phyloP scores from a whole-genome alignment of 2,329 filamentous ascomycete genomes.

The Furcasterigmium sp. region DNA sequence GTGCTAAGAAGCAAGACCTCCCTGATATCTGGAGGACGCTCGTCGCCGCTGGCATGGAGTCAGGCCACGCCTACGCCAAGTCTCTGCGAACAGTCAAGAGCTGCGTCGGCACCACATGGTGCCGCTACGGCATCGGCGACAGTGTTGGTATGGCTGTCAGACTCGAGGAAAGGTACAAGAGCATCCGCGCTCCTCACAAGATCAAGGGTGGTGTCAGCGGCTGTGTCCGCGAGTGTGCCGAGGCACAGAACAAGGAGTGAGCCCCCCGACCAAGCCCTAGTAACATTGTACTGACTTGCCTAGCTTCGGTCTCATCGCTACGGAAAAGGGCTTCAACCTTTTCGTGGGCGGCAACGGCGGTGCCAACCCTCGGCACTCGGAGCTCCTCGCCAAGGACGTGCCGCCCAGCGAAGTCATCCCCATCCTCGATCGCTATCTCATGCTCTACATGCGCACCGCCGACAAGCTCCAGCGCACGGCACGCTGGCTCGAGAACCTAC shows the following conservation, averaged over 20 bases:
- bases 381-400: slow-evolving; percentile 82
- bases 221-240: slow-evolving; percentile 88
- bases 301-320: slow-evolving; percentile 84
- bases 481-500: slow-evolving; percentile 78
- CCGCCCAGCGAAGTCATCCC: slow-evolving; percentile 76
- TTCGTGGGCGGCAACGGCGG: slow-evolving; percentile 88
- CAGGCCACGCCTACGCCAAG: slow-evolving; percentile 87
- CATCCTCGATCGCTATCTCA: slow-evolving; percentile 82
- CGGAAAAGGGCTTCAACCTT: slow-evolving; percentile 90
- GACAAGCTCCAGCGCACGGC: slow-evolving; percentile 88
- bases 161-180: slow-evolving; percentile 87
- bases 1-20: slow-evolving; percentile 81
- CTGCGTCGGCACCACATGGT: slow-evolving; percentile 90
- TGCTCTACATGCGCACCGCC: slow-evolving; percentile 90
- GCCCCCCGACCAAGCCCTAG: slow-evolving; percentile 18
- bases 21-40: slow-evolving; percentile 76
- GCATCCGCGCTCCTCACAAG: slow-evolving; percentile 83
- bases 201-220: slow-evolving; percentile 87
- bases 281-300: neutral
- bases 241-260: slow-evolving; percentile 87
- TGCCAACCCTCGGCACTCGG: slow-evolving; percentile 75
- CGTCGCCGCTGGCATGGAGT: slow-evolving; percentile 82
- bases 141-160: slow-evolving; percentile 87
- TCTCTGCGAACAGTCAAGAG: slow-evolving; percentile 85
- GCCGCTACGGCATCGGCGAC: slow-evolving; percentile 81